Percentiles rank a stretch among this genome's conserved stretches.
Evolutionary conservation across 2,329 filamentous ascomycete genomes (phyloP).

Genomic region (Colletotrichum eremochloae): DNA sequence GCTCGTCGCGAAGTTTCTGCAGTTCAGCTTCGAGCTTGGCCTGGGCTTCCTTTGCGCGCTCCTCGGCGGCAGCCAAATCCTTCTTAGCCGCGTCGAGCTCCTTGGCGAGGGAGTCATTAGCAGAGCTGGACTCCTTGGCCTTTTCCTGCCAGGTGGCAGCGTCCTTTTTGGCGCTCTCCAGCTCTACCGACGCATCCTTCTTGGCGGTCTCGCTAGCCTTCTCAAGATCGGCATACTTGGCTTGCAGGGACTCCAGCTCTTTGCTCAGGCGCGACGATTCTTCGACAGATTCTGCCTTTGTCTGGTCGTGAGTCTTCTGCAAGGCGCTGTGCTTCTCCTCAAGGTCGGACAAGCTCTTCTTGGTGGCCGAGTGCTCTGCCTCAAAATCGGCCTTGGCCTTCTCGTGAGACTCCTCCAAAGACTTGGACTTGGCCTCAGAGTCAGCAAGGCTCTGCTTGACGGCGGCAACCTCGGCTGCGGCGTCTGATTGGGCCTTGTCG

Average conservation of each 20-base stretch:
- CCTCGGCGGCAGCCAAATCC: constrained; percentile 43
- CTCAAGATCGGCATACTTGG: constrained; percentile 32
- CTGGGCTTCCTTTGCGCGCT: constrained; percentile 40
- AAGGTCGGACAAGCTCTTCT: constrained; percentile 42
- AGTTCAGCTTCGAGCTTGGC: constrained; percentile 40
- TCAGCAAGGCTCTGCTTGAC: constrained; percentile 49
- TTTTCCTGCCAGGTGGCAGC: constrained; percentile 31
- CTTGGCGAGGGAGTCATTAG: constrained; percentile 23
- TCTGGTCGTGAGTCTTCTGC: constrained; percentile 43
- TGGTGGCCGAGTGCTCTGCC: constrained; percentile 26
- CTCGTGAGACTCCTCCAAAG: constrained; percentile 46
- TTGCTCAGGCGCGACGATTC: constrained; percentile 31
- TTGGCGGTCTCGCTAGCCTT: constrained; percentile 32
- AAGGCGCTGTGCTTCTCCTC: constrained; percentile 35
- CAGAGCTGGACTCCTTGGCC: constrained; percentile 23
- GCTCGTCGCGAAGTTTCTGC: constrained; percentile 51
- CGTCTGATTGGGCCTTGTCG: constrained; percentile 48
- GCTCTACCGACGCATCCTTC: constrained; percentile 16
- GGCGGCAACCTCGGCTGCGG: constrained; percentile 49
- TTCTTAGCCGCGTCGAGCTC: constrained; percentile 47
- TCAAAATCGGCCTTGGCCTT: constrained; percentile 41
- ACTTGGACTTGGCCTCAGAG: constrained; percentile 40
- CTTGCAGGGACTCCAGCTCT: constrained; percentile 29
- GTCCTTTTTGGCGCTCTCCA: constrained; percentile 39
- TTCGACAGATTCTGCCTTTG: constrained; percentile 39